These are phyloP conservation scores for Ceratocystis cacaofunesta DNA, from an alignment of 2,329 filamentous ascomycete species.

Conservation along the genomic window DNA sequence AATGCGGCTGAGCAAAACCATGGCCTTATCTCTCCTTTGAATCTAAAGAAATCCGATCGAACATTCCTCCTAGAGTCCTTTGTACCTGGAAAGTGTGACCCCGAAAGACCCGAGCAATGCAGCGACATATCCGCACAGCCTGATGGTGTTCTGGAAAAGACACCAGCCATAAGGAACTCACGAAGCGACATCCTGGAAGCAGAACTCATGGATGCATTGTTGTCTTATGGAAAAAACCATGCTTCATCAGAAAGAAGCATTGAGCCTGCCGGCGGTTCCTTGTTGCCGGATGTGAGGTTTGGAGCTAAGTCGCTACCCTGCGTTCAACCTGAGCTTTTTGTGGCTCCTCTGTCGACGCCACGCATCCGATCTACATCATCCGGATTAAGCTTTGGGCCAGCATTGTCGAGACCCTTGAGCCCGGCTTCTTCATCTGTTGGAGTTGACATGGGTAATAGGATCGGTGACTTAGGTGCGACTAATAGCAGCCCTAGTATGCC, in stretches of 20 bases:
- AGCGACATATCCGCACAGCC: neutral
- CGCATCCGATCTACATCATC: neutral
- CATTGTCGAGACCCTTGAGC: neutral
- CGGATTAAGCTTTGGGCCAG: neutral
- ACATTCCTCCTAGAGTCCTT: neutral
- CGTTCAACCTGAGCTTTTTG: neutral
- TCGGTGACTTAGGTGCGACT: neutral
- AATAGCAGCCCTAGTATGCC: neutral
- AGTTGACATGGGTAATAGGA: too few relatives aligned
- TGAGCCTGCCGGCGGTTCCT: neutral
- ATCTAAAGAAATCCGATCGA: neutral
- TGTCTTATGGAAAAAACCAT: neutral
- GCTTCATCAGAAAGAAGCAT: neutral
- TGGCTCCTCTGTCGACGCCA: conserved; percentile 5
- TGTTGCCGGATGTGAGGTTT: neutral
- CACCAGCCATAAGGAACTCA: neutral
- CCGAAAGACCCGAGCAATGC: neutral
- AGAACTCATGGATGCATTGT: conserved; percentile 5
- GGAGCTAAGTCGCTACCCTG: neutral
- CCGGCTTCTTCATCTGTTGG: neutral
- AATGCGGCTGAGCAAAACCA: neutral
- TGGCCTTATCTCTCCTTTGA: neutral
- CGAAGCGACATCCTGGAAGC: neutral
- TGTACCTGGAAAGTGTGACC: neutral
- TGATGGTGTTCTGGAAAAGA: neutral